These are phyloP conservation scores for Amanita rubescens DNA, from an alignment of 768 basidiomycete species.

Conservation along the genomic window DNA sequence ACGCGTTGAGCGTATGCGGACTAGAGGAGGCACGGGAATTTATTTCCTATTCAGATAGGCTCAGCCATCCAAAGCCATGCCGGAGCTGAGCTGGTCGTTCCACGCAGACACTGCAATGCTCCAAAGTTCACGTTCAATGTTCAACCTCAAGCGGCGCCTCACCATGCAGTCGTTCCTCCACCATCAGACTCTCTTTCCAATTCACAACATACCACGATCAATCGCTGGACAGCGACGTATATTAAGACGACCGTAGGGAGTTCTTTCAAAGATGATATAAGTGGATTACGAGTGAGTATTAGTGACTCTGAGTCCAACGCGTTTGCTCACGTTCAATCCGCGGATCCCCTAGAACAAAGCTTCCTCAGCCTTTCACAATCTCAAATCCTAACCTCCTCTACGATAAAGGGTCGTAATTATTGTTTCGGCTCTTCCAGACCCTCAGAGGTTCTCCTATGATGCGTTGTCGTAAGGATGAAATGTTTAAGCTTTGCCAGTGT, in stretches of 20 bases:
- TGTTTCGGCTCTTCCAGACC: conserved; percentile 79
- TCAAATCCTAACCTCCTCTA: conserved; percentile 1
- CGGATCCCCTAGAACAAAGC: conserved; percentile 58
- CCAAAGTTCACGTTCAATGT: conserved; percentile 17
- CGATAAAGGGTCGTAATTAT: conserved; percentile 72
- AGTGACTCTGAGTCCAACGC: background rate
- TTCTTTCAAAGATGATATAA: conserved; percentile 69
- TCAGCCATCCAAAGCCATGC: too few species aligned
- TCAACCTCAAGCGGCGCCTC: conserved; percentile 59
- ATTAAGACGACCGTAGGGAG: conserved; percentile 55
- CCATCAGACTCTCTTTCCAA: conserved; percentile 55
- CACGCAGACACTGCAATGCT: background rate
- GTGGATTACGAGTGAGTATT: conserved; percentile 78
- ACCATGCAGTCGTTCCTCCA: too few species aligned
- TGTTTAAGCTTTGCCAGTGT: background rate
- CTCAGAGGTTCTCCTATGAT: conserved; percentile 70
- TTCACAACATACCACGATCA: conserved; percentile 35
- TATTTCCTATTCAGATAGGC: too few species aligned
- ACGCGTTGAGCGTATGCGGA: too few species aligned
- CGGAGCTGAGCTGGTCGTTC: background rate
- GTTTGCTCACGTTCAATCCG: background rate
- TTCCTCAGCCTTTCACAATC: conserved; percentile 22
- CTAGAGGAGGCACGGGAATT: too few species aligned
- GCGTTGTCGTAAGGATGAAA: conserved; percentile 58
- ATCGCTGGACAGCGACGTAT: conserved; percentile 21